phyloP scores from a whole-genome alignment of 1,284 basidiomycete species.

The Marasmius oreades region DNA sequence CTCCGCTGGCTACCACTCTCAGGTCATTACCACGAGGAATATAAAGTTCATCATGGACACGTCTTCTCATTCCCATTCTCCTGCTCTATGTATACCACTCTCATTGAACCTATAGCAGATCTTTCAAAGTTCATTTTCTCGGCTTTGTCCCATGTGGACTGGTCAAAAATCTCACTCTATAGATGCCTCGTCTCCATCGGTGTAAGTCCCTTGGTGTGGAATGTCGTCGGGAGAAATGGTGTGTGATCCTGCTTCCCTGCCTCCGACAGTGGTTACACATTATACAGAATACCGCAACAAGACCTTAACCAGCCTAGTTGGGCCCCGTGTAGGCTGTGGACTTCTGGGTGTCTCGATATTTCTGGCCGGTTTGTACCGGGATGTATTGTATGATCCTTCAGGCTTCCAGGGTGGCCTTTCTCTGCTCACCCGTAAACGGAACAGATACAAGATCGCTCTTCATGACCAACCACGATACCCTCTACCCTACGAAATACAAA shows the following conservation, averaged over 20 bases:
- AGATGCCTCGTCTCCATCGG: slow-evolving; percentile 9
- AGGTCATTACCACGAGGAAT: too few relatives aligned
- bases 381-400: slow-evolving; percentile 11
- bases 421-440: not conserved
- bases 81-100: not conserved
- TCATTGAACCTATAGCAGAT: not conserved
- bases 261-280: not conserved
- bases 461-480: slow-evolving; percentile 36
- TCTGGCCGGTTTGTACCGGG: slow-evolving; percentile 13
- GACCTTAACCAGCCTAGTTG: slow-evolving; percentile 12
- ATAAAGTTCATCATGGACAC: not conserved
- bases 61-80: not conserved
- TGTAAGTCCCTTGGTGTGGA: slow-evolving; percentile 13
- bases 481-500: slow-evolving; percentile 28
- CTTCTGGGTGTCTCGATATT: slow-evolving; percentile 10
- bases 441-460: slow-evolving; percentile 31
- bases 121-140: not conserved
- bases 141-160: slow-evolving; percentile 10
- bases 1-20: too few relatives aligned
- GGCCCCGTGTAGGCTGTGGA: slow-evolving; percentile 6
- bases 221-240: slow-evolving; percentile 15
- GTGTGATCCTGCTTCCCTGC: too few relatives aligned
- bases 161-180: slow-evolving; percentile 11
- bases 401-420: not conserved
- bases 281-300: slow-evolving; percentile 5